Base-by-base conservation (phyloP, 257 asterid genomes). In the Penstemon eatonii region DNA sequence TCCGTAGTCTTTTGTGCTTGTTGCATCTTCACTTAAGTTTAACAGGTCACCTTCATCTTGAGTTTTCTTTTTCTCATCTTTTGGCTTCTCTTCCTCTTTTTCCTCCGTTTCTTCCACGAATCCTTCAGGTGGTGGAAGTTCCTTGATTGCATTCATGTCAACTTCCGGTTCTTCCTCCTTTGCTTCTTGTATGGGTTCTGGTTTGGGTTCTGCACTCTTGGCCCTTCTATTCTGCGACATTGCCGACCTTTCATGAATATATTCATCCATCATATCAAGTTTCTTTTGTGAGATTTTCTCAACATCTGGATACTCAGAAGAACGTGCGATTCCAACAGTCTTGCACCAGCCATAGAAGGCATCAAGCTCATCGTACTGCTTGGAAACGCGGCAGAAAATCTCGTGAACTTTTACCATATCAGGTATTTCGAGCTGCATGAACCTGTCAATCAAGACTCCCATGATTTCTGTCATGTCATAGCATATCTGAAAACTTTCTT, bases 221-320 rank as follows among this genome's bases (percentile, higher is more conserved):
- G 52, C 39, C 70, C 67, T 67, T 65, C 56, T 70, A 63, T 19
- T 76, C 19, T 78, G 79, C 33, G 60, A 66, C 85, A 77, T 71
- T 11, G 67, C 36, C 4, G 96, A 77, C 65, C 81, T 94, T 38
- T 91, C 94, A 0, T 78, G 76, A 33, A 87, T 94, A 71, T 81
- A 86, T 5, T 91, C 96, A 1, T 94, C 96, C 96, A 94, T 91
- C 70, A 85, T 86, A 7, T 94, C 95, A 9, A 94, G 96, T 63
- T 85, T 91, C 75, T 80, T 84, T 38, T 78, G 89, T 1, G 93
- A 64, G 66, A 91, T 87, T 54, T 83, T 86, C 75, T 91, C 98
- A 8, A 94, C 82, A 1, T 91, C 96, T 0, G 99, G 99, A 45
- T 83, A 91, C 65, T 89, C 96, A 0, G 98, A 83, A 5, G 91